Evolutionary conservation across 2,329 filamentous ascomycete species (phyloP).

Genomic region (Truncatella angustata): DNA sequence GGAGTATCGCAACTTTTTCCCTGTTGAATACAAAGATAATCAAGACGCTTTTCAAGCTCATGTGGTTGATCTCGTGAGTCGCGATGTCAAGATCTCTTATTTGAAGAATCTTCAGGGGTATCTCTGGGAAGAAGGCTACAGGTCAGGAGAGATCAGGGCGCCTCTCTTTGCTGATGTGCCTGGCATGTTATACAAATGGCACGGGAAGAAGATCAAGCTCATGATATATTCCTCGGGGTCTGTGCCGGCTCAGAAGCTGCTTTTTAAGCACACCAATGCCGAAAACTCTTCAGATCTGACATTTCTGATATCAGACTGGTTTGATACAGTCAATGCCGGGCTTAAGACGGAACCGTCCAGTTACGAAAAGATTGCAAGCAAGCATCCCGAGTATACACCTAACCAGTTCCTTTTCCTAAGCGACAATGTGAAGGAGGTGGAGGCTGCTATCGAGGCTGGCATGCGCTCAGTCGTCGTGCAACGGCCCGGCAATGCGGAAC

Average conservation of each 20-base stretch:
- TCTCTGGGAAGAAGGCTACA: conserved; percentile 75
- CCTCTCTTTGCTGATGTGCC: conserved; percentile 74
- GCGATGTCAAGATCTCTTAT: conserved; percentile 73
- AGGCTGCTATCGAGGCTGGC: conserved; percentile 60
- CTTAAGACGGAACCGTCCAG: conserved; percentile 66
- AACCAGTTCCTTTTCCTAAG: conserved; percentile 73
- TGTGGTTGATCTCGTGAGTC: conserved; percentile 66
- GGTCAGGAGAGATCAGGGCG: conserved; percentile 65
- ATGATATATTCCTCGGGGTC: conserved; percentile 83
- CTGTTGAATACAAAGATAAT: conserved; percentile 58
- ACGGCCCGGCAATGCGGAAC: conserved; percentile 67
- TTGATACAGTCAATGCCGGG: conserved; percentile 79
- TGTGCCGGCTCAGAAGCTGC: conserved; percentile 75
- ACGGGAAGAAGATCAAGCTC: conserved; percentile 52
- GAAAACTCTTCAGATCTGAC: conserved; percentile 59
- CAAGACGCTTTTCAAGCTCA: conserved; percentile 62
- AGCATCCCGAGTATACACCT: conserved; percentile 43
- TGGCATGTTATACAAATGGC: conserved; percentile 61
- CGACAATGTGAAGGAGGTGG: conserved; percentile 72
- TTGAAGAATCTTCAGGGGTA: conserved; percentile 79
- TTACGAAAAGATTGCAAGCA: conserved; percentile 62
- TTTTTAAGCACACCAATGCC: conserved; percentile 67
- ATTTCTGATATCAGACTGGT: conserved; percentile 62
- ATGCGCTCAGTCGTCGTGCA: conserved; percentile 62
- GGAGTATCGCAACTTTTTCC: conserved; percentile 70